Base-by-base conservation (phyloP, 371 early-diverging fungal genomes). In the Umbelopsis sp. region DNA sequence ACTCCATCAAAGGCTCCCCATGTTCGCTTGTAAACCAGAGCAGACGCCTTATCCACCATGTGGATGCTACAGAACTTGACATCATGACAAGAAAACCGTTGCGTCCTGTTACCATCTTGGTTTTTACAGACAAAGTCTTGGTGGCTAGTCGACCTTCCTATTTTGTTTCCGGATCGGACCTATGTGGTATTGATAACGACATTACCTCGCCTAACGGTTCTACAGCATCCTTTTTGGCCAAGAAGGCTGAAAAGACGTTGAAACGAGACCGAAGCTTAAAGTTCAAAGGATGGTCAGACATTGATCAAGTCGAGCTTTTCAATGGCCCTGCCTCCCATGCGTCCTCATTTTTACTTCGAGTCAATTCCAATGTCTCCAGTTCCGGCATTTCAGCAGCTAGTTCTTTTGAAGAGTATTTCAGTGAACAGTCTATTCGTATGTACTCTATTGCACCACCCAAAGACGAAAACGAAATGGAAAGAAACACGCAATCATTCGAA, bases 261-360 rank as follows among this genome's bases (percentile, higher is more conserved):
- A 64, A 65, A 44, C 38, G 41, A 52, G 74, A 70, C 32, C 69
- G 62, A 10, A 73, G 66, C 44, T 62, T 82, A 18, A 82, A 80
- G 51, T 81, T 84, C 63, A 81, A 77, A 65, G 84, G 84, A 11
- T 84, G 84, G 84, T 74, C 70, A 4, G 82, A 80, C 62, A 79
- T 84, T 35, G 69, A 77, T 12, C 66, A 74, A 44, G 73, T 80
- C 10, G 82, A 84, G 48, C 16, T 84, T 0, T 84, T 84, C 52
- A 53, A 78, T 48, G 84, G 84, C 16, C 69, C 76, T 44, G 24
- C 38, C 51, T 25, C 29, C 12, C 66, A 66, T 38, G 12, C 67
- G 11, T 52, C 67, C 6, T 51, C 67, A 22, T 67, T 67, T 25
- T 29, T 67, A n/a, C 20, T 67, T 11, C 57, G 67, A 8, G 57